phyloP scores from a whole-genome alignment of 2,329 filamentous ascomycete species.

The Hypocreales sp. region DNA sequence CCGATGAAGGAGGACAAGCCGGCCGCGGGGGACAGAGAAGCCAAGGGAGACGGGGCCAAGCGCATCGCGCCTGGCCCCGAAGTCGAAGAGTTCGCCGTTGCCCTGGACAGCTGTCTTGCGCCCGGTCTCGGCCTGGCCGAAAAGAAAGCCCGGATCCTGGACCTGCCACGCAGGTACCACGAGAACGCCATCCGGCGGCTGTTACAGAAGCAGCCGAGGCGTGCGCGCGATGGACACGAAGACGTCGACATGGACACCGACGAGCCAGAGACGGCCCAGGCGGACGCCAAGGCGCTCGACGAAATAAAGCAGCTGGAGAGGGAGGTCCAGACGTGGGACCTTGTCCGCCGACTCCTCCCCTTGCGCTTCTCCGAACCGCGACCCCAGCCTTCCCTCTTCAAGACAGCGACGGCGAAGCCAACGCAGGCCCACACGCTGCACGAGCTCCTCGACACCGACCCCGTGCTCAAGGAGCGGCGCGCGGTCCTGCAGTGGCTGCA shows the following conservation, averaged over 20 bases:
- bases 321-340: conserved; percentile 83
- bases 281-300: conserved; percentile 4
- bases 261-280: conserved; percentile 13
- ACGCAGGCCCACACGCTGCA: conserved; percentile 32
- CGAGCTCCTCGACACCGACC: conserved; percentile 59
- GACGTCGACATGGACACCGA: conserved; percentile 42
- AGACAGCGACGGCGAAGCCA: conserved; percentile 11
- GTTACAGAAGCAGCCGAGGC: conserved; percentile 14
- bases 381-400: conserved; percentile 13
- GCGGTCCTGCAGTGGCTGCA: conserved; percentile 79
- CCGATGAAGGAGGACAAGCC: conserved; percentile 2
- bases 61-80: conserved; percentile 54
- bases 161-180: conserved; percentile 43
- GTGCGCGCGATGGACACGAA: conserved; percentile 18
- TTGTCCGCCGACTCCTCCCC: conserved; percentile 61
- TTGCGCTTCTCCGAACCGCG: conserved; percentile 39
- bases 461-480: conserved; percentile 61
- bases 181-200: conserved; percentile 28
- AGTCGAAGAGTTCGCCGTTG: conserved; percentile 74
- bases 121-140: conserved; percentile 31
- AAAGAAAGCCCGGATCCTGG: conserved; percentile 49
- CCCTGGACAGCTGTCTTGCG: conserved; percentile 59
- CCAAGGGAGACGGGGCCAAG: conserved; percentile 2
- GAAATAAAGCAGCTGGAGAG: conserved; percentile 46
- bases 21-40: conserved; percentile 12